Conservation (phyloP, 495 filamentous ascomycete species). For the Podospora anserina region DNA sequence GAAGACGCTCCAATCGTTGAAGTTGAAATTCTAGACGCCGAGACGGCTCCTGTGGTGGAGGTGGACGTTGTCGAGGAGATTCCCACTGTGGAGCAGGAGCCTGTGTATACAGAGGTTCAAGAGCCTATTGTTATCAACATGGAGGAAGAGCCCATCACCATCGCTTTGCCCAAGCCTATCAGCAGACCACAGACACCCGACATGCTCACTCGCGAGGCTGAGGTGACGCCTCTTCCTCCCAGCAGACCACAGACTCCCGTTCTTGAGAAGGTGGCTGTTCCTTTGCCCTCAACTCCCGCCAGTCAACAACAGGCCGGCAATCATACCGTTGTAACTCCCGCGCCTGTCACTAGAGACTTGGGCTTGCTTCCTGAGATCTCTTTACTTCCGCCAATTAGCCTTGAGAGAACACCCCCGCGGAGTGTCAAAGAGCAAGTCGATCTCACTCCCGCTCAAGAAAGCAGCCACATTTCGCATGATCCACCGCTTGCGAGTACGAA, state of each 20-base stretch:
- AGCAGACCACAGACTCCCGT: conserved; percentile 11
- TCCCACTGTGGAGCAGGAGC: neutral
- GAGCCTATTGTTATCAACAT: neutral
- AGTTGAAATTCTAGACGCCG: neutral
- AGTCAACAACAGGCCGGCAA: neutral
- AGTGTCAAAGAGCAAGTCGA: conserved; percentile 22
- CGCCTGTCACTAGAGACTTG: conserved; percentile 16
- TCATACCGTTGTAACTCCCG: neutral
- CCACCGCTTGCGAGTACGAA: conserved; percentile 39
- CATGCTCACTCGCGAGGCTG: neutral
- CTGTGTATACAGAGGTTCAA: neutral
- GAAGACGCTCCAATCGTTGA: neutral
- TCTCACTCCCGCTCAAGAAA: conserved; percentile 35
- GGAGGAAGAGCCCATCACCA: conserved; percentile 11
- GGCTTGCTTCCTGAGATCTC: conserved; percentile 28
- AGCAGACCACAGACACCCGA: neutral
- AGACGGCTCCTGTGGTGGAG: neutral
- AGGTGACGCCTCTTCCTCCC: neutral
- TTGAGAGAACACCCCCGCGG: conserved; percentile 10
- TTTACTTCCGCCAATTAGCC: conserved; percentile 22
- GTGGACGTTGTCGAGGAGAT: neutral
- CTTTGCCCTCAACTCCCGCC: neutral
- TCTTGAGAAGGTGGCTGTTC: conserved; percentile 1
- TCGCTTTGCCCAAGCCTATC: conserved; percentile 9
- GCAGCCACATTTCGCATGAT: conserved; percentile 39